A percentile compares a stretch with the other conserved stretches of the same genome.
Conservation (phyloP, 805 yeast genomes). For the Suhomyces pyralidae region DNA sequence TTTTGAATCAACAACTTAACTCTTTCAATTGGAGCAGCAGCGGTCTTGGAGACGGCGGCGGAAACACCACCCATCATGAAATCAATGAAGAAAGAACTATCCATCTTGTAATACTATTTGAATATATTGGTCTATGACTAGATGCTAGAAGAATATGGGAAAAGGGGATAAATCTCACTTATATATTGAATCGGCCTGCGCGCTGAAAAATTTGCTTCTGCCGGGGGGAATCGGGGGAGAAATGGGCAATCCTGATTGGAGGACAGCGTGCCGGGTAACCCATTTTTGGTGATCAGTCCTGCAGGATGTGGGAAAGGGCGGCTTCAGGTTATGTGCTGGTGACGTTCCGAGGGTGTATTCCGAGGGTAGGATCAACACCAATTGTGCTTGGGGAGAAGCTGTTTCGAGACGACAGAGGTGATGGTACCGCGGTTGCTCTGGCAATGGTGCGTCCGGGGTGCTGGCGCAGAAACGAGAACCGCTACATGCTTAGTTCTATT, state of each 20-base stretch:
- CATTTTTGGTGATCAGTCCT: not conserved
- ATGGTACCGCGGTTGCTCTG: not conserved
- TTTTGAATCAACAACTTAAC: conserved; percentile 94
- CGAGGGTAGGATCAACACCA: not conserved
- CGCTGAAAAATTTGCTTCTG: conserved; percentile 4
- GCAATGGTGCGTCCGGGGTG: not conserved
- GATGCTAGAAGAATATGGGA: conserved; percentile 1
- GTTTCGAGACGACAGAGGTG: not conserved
- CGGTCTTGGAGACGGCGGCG: conserved; percentile 98
- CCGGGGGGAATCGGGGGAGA: conserved; percentile 12
- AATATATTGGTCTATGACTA: conserved; percentile 7
- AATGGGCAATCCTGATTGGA: conserved; percentile 6
- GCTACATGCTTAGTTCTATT: not conserved
- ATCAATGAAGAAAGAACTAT: conserved; percentile 34
- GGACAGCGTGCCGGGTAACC: conserved; percentile 5
- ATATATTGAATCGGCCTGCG: conserved; percentile 4
- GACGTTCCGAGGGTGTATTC: not conserved
- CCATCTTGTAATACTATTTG: conserved; percentile 12
- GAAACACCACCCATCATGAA: conserved; percentile 98
- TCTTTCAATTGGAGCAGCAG: conserved; percentile 97
- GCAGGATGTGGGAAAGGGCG: not conserved
- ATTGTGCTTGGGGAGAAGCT: not conserved
- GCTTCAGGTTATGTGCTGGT: not conserved
- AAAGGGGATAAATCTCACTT: conserved; percentile 4
- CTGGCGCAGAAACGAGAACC: not conserved